Evolutionary conservation across 352 stramenopile species (phyloP).

Genomic region (Pythium brassicae): DNA sequence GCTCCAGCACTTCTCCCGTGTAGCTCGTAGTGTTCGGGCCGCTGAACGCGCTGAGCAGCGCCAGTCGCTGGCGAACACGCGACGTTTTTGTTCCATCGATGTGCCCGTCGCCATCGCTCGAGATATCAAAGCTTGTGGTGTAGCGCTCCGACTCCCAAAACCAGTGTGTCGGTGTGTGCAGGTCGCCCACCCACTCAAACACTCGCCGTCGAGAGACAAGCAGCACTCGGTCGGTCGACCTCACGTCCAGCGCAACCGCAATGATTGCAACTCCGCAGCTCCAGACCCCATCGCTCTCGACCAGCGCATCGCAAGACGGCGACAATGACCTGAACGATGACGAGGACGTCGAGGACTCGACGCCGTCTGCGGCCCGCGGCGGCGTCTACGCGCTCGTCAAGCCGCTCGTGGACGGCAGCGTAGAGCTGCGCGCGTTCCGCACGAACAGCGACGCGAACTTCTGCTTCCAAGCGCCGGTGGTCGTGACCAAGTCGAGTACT

Average conservation of each 20-base stretch:
- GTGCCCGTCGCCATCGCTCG: too few relatives aligned
- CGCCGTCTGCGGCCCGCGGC: not conserved
- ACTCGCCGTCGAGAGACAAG: too few relatives aligned
- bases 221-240: too few relatives aligned
- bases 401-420: not conserved
- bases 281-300: not conserved
- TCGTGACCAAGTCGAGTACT: slow-evolving; percentile 1
- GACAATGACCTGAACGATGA: not conserved
- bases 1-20: not conserved
- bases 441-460: slow-evolving; percentile 2
- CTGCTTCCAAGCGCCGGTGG: slow-evolving; percentile 3
- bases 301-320: too few relatives aligned
- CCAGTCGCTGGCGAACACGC: not conserved
- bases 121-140: too few relatives aligned
- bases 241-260: too few relatives aligned
- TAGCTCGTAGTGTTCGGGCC: not conserved
- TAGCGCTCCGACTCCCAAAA: too few relatives aligned
- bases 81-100: too few relatives aligned
- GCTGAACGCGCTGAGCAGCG: not conserved
- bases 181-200: too few relatives aligned
- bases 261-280: not conserved
- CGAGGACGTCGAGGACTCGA: not conserved
- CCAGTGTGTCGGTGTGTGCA: too few relatives aligned
- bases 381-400: slow-evolving; percentile 6
- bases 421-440: slow-evolving; percentile 6